These are phyloP conservation scores for Talaromyces sp. DNA, from an alignment of 2,329 filamentous ascomycete genomes.

Conservation along the genomic window DNA sequence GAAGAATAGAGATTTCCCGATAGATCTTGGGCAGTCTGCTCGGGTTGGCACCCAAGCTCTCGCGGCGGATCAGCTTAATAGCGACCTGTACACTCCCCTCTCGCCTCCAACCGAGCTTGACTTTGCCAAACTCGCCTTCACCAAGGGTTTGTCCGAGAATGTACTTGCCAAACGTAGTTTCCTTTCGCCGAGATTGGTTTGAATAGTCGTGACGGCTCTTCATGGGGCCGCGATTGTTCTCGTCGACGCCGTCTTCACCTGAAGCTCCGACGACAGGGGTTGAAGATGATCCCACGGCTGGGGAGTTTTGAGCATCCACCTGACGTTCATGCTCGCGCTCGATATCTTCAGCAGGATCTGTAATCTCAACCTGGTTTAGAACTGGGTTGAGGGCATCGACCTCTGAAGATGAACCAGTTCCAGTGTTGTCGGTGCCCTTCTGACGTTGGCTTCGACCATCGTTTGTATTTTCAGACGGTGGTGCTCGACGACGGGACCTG, in stretches of 20 bases:
- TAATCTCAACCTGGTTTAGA: constrained; percentile 70
- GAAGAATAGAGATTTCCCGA: constrained; percentile 88
- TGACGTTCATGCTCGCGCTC: constrained; percentile 67
- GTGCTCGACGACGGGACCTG: constrained; percentile 44
- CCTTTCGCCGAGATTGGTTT: constrained; percentile 54
- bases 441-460: constrained; percentile 34
- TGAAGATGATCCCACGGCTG: constrained; percentile 41
- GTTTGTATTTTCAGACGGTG: constrained; percentile 43
- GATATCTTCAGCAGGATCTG: constrained; percentile 68
- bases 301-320: constrained; percentile 50
- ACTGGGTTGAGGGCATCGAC: constrained; percentile 63
- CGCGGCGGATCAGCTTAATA: constrained; percentile 94
- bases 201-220: constrained; percentile 56
- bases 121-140: constrained; percentile 97
- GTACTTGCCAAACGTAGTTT: constrained; percentile 90
- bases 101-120: constrained; percentile 97
- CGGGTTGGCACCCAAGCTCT: constrained; percentile 82
- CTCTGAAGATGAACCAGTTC: constrained; percentile 52
- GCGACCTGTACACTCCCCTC: constrained; percentile 91
- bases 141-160: constrained; percentile 92
- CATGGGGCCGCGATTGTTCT: constrained; percentile 27
- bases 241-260: constrained; percentile 48
- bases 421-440: constrained; percentile 28
- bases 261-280: constrained; percentile 46
- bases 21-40: constrained; percentile 93